A percentile compares a stretch with the other conserved stretches of the same genome.
These are phyloP conservation scores for Dendrostoma leiphaemia DNA, from an alignment of 2,329 filamentous ascomycete species.

Conservation along the genomic window DNA sequence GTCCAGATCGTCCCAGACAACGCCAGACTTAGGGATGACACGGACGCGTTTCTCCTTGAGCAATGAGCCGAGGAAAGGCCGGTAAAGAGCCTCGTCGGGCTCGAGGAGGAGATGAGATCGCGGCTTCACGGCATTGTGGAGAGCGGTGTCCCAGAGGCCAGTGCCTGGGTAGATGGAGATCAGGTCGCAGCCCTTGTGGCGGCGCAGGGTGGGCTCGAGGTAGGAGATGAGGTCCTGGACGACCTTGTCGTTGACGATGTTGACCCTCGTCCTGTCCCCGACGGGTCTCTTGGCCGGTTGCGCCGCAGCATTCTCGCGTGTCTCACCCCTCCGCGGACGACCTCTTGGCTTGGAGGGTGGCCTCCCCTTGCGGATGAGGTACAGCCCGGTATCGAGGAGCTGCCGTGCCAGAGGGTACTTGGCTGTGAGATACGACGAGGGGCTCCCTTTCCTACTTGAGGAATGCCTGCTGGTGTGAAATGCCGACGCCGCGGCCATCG, in stretches of 20 bases:
- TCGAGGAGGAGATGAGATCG: conserved; percentile 84
- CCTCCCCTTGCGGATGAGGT: not conserved
- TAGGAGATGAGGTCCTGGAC: conserved; percentile 67
- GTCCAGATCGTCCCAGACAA: conserved; percentile 59
- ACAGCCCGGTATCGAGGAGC: not conserved
- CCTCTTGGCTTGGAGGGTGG: not conserved
- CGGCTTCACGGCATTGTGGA: conserved; percentile 74
- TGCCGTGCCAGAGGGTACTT: not conserved
- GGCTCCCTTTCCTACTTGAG: too few species aligned
- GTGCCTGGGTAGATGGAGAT: conserved; percentile 82
- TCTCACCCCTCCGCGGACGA: not conserved
- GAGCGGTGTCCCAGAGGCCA: conserved; percentile 74
- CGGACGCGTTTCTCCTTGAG: conserved; percentile 45
- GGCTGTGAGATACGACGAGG: too few species aligned
- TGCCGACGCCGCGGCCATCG: too few species aligned
- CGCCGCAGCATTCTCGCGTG: not conserved
- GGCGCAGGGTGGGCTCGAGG: conserved; percentile 64
- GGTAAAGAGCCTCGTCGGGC: conserved; percentile 58
- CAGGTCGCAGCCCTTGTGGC: conserved; percentile 76
- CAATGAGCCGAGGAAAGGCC: conserved; percentile 59
- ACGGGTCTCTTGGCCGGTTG: too few species aligned
- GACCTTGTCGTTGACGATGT: conserved; percentile 47
- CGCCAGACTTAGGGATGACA: conserved; percentile 54
- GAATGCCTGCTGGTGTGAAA: too few species aligned
- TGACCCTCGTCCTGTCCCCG: conserved; percentile 43